These are phyloP conservation scores for Pichia cabralensis DNA, from an alignment of 805 yeast genomes.

Conservation along the genomic window DNA sequence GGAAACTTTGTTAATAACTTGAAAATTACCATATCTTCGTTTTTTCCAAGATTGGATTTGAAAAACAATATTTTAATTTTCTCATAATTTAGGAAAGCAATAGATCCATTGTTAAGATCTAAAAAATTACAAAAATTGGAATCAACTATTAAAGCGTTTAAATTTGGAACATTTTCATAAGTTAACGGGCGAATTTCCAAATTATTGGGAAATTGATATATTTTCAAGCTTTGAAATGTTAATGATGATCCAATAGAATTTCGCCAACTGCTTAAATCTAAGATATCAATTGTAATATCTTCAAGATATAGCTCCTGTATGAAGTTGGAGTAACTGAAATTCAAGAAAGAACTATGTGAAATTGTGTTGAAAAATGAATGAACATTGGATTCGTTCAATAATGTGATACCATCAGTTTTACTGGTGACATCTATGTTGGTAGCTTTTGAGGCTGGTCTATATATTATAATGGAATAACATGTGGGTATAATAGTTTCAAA, in stretches of 20 bases:
- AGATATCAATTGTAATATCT: slow-evolving; percentile 10
- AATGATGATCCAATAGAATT: slow-evolving; percentile 1
- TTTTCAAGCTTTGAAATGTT: slow-evolving; percentile 13
- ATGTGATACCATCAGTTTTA: no score
- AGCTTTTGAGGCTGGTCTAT: no score
- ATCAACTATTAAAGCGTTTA: slow-evolving; percentile 19
- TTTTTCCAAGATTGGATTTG: slow-evolving; percentile 21
- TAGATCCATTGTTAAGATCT: slow-evolving; percentile 16
- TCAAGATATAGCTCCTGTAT: slow-evolving; percentile 19
- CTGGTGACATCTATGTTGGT: no score
- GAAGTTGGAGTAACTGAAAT: slow-evolving; percentile 17
- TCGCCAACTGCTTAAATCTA: slow-evolving; percentile 20
- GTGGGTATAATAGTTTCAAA: no score
- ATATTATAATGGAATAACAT: no score
- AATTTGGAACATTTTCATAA: slow-evolving; percentile 18
- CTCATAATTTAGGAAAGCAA: slow-evolving; percentile 17
- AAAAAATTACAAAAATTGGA: slow-evolving; percentile 20
- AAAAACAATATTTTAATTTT: slow-evolving; percentile 15
- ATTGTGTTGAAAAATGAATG: slow-evolving; percentile 14
- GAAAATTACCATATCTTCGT: slow-evolving; percentile 26
- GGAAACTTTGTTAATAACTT: slow-evolving; percentile 21
- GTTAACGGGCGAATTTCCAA: slow-evolving; percentile 18
- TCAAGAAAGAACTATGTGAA: slow-evolving; percentile 10
- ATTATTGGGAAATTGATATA: slow-evolving; percentile 17
- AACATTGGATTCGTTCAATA: slow-evolving; percentile 6